Evolutionary conservation across 306 rosid genomes (phyloP), one percentile per base, ranked within the genome.

Genomic region (Spatholobus suberectus): DNA sequence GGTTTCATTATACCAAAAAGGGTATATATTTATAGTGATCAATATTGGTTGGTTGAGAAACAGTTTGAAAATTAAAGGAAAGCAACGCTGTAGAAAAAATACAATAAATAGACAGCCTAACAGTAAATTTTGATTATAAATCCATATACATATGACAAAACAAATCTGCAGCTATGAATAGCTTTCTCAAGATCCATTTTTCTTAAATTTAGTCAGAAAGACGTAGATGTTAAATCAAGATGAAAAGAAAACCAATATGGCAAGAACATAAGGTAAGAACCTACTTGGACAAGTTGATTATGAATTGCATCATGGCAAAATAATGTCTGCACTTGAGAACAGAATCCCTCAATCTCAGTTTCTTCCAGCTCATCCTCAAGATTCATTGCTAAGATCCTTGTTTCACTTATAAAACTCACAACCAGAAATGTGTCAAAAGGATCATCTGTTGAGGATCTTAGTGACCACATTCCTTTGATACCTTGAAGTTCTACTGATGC

Each of bases 401-500:
- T 96, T 86, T 96, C 99, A 55, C 93, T 92, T 85, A 96, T 96
- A 77, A 94, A 96, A 84, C 98, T 96, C 27, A 96, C 99, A 85
- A 96, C 97, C 66, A 96, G 85, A 82, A 96, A 96, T 49, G 94
- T 92, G 84, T 96, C 99, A 77, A 89, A 91, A 17, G 94, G 95
- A 83, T 96, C 99, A 77, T 96, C 98, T 57, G 98, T 94, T 14
- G 98, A 96, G 68, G 97, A 92, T 85, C 97, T 89, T 59, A 96
- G 80, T 3, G 98, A 96, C 99, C 99, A 96, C 98, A 96, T 96
- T 85, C 99, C 99, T 78, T 91, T 96, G 81, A 96, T 96, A 86
- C 98, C 99, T 87, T 94, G 98, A 87, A 96, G 99, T 83, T 96
- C 99, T 78, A 94, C 98, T 6, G 99, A 96, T 61, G 99, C 99